Evolutionary conservation across 331 rosid species (phyloP).

Genomic region (Dryas integrifolia): DNA sequence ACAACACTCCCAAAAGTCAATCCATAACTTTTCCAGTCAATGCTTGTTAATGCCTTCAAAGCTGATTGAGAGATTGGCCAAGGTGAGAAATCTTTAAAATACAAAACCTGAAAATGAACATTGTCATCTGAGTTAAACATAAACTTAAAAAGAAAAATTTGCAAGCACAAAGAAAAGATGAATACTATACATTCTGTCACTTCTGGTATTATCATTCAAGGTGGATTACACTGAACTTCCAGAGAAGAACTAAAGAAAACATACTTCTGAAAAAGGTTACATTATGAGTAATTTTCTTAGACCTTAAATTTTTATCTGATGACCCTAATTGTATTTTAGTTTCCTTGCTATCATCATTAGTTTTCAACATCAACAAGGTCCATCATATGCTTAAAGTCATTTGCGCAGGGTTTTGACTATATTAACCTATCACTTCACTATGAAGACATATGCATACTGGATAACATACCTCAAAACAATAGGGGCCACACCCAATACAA

Average conservation of each 20-base stretch:
- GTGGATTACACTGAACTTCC: too few species aligned
- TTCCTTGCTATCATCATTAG: background rate
- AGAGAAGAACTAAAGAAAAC: background rate
- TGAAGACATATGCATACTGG: background rate
- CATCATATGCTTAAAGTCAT: background rate
- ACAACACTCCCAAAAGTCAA: conserved; percentile 46
- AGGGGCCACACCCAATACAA: background rate
- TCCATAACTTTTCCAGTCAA: conserved; percentile 81
- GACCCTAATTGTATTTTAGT: background rate
- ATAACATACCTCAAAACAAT: conserved; percentile 1
- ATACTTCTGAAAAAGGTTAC: background rate
- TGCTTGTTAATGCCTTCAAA: conserved; percentile 61
- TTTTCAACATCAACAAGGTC: background rate
- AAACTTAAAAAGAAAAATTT: conserved; percentile 12
- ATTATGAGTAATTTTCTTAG: background rate
- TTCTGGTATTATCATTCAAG: background rate
- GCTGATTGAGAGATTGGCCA: conserved; percentile 46
- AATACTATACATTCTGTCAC: background rate
- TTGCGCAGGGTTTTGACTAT: background rate
- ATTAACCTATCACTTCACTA: background rate
- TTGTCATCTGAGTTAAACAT: conserved; percentile 22
- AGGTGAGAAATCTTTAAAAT: conserved; percentile 65
- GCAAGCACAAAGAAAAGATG: background rate
- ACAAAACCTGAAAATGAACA: conserved; percentile 60
- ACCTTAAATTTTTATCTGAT: background rate